Conservation (phyloP, 2,329 filamentous ascomycete species). For the Trichoderma asperellum region DNA sequence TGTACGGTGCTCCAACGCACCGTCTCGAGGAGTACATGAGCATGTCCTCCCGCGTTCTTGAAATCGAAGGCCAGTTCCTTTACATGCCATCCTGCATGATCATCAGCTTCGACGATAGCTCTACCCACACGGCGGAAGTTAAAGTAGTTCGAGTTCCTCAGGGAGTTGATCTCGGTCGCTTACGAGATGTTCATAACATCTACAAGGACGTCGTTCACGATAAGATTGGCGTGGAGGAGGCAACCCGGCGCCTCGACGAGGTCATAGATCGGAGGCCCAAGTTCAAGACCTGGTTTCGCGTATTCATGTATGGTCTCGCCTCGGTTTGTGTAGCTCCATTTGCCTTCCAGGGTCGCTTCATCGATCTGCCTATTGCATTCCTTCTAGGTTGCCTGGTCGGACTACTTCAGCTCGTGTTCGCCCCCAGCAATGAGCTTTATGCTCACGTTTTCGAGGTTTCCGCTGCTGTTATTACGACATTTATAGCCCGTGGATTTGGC, state of each 20-base stretch:
- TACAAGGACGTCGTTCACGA: constrained; percentile 86
- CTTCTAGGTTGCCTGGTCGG: constrained; percentile 75
- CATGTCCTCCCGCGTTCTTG: constrained; percentile 85
- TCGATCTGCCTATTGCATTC: constrained; percentile 79
- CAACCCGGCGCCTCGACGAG: constrained; percentile 63
- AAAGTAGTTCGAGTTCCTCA: constrained; percentile 71
- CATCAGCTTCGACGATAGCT: constrained; percentile 79
- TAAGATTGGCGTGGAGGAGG: constrained; percentile 71
- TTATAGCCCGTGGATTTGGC: constrained; percentile 69
- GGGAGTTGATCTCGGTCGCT: constrained; percentile 73
- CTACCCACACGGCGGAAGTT: constrained; percentile 77
- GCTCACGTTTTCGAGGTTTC: constrained; percentile 57
- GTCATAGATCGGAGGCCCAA: constrained; percentile 53
- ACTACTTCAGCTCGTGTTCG: constrained; percentile 72
- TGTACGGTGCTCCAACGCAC: constrained; percentile 88
- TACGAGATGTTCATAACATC: constrained; percentile 74
- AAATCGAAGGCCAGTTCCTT: constrained; percentile 86
- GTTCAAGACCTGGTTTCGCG: constrained; percentile 56
- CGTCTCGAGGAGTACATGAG: constrained; percentile 89
- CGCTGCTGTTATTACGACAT: constrained; percentile 67
- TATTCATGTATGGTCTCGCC: constrained; percentile 75
- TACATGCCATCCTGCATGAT: constrained; percentile 95
- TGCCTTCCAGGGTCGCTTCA: constrained; percentile 74
- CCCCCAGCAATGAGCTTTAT: constrained; percentile 74
- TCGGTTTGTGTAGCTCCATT: constrained; percentile 78